Evolutionary conservation across 2,329 filamentous ascomycete species (phyloP), one percentile per base, ranked within the genome.

Genomic region (Fusarium sp.): DNA sequence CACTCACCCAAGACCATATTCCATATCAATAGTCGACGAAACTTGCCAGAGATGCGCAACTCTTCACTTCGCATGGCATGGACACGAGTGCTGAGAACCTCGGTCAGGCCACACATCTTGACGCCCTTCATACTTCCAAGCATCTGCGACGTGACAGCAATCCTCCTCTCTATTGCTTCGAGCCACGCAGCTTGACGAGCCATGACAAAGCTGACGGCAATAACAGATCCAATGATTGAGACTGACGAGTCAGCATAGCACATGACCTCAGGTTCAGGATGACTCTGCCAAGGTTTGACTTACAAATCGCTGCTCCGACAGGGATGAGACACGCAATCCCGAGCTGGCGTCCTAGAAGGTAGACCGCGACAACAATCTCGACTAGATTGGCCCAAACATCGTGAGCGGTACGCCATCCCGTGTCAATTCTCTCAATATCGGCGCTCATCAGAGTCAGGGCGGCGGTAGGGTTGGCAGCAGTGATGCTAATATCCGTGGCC

Each of bases 361-460:
- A 87, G 25, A 82, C 77, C 2, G 80, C 81, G 17, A 85, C 47
- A 3, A 66, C 76, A 20, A 83, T 79, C 58, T 85, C 80, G 0
- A 85, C 67, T 2, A 76, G 51, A 33, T 74, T 78, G 2, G 77
- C 79, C 80, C 80, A 82, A 4, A 79, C 56, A 23, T 83, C 80
- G 48, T 83, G 82, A 29, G 81, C 61, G 0, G 66, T 75, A n/a
- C 73, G 69, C 43, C 79, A 76, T 0, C 78, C 78, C 1, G 70
- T 65, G 4, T 72, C 72, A 13, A 83, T 78, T 1, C 78, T 76
- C 51, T 81, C 81, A 17, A 83, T 76, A 37, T 85, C 82, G 5
- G 80, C 74, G 37, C 77, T 81, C 79, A 84, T 83, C 8, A 84
- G 69, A 6, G 82, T 83, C 43, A 83, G 65, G 0, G 80, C 74